Percentiles rank a stretch among this genome's conserved stretches.
phyloP scores from a whole-genome alignment of 1,284 basidiomycete genomes.

The Athelia psychrophila region DNA sequence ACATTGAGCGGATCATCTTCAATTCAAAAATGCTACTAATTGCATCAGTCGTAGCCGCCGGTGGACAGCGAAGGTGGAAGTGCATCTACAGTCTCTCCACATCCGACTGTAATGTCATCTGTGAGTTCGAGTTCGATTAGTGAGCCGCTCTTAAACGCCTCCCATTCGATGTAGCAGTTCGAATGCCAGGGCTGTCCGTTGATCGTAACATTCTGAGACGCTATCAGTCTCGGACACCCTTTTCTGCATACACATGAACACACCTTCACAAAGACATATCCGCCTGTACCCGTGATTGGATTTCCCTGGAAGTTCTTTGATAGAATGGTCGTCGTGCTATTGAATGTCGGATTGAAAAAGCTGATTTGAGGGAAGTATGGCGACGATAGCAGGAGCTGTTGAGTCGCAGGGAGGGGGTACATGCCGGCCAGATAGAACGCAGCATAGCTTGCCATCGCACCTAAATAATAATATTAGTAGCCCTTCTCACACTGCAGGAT shows the following conservation, averaged over 20 bases:
- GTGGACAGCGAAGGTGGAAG: conserved; percentile 62
- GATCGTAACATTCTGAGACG: conserved; percentile 47
- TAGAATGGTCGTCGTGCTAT: conserved; percentile 54
- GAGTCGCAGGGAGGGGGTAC: conserved; percentile 60
- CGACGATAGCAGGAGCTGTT: conserved; percentile 57
- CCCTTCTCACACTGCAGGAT: no score
- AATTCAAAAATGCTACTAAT: neutral
- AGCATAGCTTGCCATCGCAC: conserved; percentile 70
- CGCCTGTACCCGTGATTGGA: conserved; percentile 45
- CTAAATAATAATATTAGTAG: conserved; percentile 25
- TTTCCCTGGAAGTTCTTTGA: conserved; percentile 51
- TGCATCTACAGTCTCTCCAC: conserved; percentile 41
- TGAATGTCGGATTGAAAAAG: conserved; percentile 55
- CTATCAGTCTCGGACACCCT: neutral
- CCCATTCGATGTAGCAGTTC: conserved; percentile 62
- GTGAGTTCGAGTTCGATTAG: conserved; percentile 49
- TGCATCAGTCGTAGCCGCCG: conserved; percentile 31
- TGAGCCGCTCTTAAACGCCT: conserved; percentile 49
- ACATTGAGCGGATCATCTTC: neutral
- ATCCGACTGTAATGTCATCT: conserved; percentile 45
- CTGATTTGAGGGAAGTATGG: conserved; percentile 60
- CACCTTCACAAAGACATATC: conserved; percentile 55
- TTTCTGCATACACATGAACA: conserved; percentile 5
- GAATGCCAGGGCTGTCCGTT: conserved; percentile 55
- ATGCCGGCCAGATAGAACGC: conserved; percentile 58